Evolutionary conservation across 2,329 filamentous ascomycete genomes (phyloP), one percentile per base, ranked within the genome.

Genomic region (Teratosphaeria destructans): DNA sequence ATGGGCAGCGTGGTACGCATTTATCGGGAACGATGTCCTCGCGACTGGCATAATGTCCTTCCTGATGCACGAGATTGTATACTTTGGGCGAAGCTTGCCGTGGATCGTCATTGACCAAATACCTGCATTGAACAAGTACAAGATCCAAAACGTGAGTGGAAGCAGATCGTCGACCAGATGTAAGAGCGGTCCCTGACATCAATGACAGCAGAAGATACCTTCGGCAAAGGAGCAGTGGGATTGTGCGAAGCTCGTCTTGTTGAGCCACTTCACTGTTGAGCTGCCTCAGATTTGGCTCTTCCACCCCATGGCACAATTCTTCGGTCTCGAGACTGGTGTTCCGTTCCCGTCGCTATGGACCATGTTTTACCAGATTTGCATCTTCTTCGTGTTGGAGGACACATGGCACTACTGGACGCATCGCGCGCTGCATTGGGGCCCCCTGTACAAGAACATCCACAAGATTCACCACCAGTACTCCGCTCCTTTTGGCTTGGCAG

Each of bases 381-480:
- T 97, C 73, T 95, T 97, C 82, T 99, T 99, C 78, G 83, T 97
- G 61, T 77, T 96, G 71, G 94, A 99, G 76, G 94, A 99, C 76
- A 80, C 93, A 66, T 99, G 94, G 94, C 94, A 99, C 78, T 99
- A 99, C 82, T 97, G 92, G 86, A 85, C 85, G 67, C 94, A 99
- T 79, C 90, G 94, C 68, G 84, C 83, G 52, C 85, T 99, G 77
- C 94, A 99, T 81, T 95, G 90, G 80, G 92, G 90, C 26, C 90
- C 91, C 47, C 85, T 99, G 5, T 99, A 99, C 85, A 95, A 91
- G 81, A 84, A 86, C 71, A 89, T 99, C 70, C 94, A 99, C 84
- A 99, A 99, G 81, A 92, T 99, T 68, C 94, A 99, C 79, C 94
- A 99, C 81, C 93, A 94, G 71, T 99, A 99, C 81, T 96, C 91